A percentile compares a stretch with the other conserved stretches of the same genome.
phyloP scores from a whole-genome alignment of 2,329 filamentous ascomycete species.

The Pyrenochaeta sp. region DNA sequence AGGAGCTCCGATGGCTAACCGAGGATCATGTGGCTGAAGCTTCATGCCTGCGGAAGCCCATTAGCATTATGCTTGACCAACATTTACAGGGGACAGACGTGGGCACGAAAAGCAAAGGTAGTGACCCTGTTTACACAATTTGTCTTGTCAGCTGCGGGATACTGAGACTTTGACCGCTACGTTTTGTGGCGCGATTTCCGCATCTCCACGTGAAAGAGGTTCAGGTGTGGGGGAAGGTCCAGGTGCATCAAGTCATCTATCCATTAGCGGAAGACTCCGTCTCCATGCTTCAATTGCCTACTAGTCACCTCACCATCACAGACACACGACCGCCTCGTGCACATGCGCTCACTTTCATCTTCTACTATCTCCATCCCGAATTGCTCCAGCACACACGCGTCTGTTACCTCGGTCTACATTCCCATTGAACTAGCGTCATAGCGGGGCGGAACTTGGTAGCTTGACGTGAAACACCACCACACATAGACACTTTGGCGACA shows the following conservation, averaged over 20 bases:
- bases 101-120: slow-evolving; percentile 8
- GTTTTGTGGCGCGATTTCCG: slow-evolving; percentile 23
- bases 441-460: slow-evolving; percentile 37
- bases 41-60: slow-evolving; percentile 17
- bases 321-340: slow-evolving; percentile 6
- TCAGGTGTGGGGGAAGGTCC: slow-evolving; percentile 40
- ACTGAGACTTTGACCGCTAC: not conserved
- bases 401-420: slow-evolving; percentile 40
- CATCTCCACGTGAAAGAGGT: slow-evolving; percentile 40
- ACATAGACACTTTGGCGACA: slow-evolving; percentile 41
- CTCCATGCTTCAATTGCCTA: slow-evolving; percentile 17
- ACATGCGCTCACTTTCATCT: slow-evolving; percentile 1
- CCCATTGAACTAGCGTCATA: slow-evolving; percentile 43
- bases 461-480: slow-evolving; percentile 15
- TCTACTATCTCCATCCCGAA: slow-evolving; percentile 11
- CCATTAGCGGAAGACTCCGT: slow-evolving; percentile 11
- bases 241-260: slow-evolving; percentile 23
- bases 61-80: slow-evolving; percentile 1
- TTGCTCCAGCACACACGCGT: slow-evolving; percentile 11
- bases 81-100: not conserved
- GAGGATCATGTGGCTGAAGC: slow-evolving; percentile 35
- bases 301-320: slow-evolving; percentile 6
- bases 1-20: slow-evolving; percentile 19
- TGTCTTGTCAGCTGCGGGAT: slow-evolving; percentile 27
- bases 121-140: slow-evolving; percentile 18